These are phyloP conservation scores for Metarhizium rileyi DNA, from an alignment of 2,329 filamentous ascomycete genomes.

Conservation along the genomic window DNA sequence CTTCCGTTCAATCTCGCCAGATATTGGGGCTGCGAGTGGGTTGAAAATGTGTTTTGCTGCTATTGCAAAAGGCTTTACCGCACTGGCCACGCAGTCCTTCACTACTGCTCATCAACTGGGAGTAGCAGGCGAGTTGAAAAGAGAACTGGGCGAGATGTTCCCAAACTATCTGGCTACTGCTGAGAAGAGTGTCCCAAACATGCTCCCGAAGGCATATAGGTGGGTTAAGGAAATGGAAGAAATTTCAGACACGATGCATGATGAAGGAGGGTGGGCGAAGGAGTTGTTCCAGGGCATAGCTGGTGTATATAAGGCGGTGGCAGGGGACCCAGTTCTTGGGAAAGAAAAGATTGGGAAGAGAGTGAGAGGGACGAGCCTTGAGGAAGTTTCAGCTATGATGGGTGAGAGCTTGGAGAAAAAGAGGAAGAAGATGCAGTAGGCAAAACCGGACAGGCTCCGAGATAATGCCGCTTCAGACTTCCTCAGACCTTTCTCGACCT, in stretches of 20 bases:
- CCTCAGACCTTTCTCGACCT: neutral
- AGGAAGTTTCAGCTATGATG: constrained; percentile 45
- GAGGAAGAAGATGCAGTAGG: constrained; percentile 25
- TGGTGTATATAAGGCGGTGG: constrained; percentile 50
- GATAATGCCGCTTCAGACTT: neutral
- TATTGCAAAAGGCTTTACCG: constrained; percentile 54
- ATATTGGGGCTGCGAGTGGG: constrained; percentile 46
- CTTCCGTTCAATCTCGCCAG: constrained; percentile 35
- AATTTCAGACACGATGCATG: constrained; percentile 55
- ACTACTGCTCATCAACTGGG: constrained; percentile 56
- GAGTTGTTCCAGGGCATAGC: constrained; percentile 51
- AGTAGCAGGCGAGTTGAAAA: constrained; percentile 48
- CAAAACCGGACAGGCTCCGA: neutral
- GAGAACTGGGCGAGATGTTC: constrained; percentile 41
- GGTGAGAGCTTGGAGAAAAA: constrained; percentile 37
- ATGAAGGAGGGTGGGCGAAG: constrained; percentile 52
- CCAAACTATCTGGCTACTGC: constrained; percentile 37
- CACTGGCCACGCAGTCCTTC: constrained; percentile 60
- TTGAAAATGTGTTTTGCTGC: constrained; percentile 59
- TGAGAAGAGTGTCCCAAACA: constrained; percentile 42
- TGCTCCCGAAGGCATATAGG: constrained; percentile 67
- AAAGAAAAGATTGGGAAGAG: constrained; percentile 47
- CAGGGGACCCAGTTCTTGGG: constrained; percentile 51
- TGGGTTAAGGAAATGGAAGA: constrained; percentile 74
- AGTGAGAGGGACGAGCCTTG: constrained; percentile 43